Evolutionary conservation across 2,329 filamentous ascomycete species (phyloP).

Genomic region (Arthrobotrys conoides): DNA sequence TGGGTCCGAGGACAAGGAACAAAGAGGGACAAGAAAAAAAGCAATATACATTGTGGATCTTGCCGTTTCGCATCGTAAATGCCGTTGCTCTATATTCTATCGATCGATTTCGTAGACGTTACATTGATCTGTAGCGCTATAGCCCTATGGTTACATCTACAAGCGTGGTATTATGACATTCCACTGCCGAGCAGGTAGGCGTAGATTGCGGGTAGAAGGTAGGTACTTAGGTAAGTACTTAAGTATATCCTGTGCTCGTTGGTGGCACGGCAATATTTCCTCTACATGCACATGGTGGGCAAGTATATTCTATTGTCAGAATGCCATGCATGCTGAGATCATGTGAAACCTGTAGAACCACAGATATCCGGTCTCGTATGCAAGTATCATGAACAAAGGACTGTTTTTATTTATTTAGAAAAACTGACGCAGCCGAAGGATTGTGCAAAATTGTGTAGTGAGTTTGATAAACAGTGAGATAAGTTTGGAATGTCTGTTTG

Average conservation of each 20-base stretch:
- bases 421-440: too few species aligned
- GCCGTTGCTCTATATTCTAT: too few species aligned
- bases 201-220: not conserved
- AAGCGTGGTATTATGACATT: conserved; percentile 19
- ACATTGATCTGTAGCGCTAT: conserved; percentile 4
- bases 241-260: conserved; percentile 4
- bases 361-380: not conserved
- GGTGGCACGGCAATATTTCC: conserved; percentile 25
- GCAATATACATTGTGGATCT: not conserved
- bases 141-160: conserved; percentile 27
- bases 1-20: not conserved
- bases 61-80: not conserved
- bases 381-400: not conserved
- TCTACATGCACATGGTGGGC: not conserved
- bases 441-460: too few species aligned
- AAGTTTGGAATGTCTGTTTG: not conserved
- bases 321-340: not conserved
- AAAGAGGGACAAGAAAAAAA: not conserved
- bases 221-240: not conserved
- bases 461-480: not conserved
- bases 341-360: not conserved
- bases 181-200: not conserved
- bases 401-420: too few species aligned
- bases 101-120: not conserved
- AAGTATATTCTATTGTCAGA: not conserved